Evolutionary conservation across 371 early-diverging fungal species (phyloP), one percentile per base, ranked within the genome.

Genomic region (Mucor ambiguus): DNA sequence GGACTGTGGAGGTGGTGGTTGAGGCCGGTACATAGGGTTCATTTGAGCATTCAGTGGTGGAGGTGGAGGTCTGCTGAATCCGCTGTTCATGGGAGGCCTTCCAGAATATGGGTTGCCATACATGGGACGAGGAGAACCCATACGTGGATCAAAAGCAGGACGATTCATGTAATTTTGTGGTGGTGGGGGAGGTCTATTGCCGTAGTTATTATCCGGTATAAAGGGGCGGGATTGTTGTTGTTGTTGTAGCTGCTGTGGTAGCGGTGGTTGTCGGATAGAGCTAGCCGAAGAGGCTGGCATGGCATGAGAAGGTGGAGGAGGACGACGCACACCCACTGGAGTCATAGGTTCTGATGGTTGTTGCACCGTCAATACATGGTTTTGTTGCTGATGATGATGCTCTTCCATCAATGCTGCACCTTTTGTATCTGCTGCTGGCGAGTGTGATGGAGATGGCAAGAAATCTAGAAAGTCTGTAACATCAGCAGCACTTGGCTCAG

Each of bases 401-500:
- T 63, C 46, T 58, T 73, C 74, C 78, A 78, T 78, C 8, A 67
- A 41, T 24, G 60, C 35, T 2, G 73, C 71, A 29, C 78, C 78
- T 33, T 43, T 48, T n/a, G 56, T 58, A 12, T 55, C 32, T 24
- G 62, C 32, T 29, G 62, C 68, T 35, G 81, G 81, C 18, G 82
- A 77, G 48, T 77, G 79, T 1, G 82, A 72, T 24, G 82, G 82
- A 4, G 82, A 81, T 18, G 82, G 82, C 26, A 81, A 59, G 59
- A 75, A 81, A 58, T 81, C 82, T n/a, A 81, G 61, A 61, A 81
- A 79, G 64, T 81, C 82, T 33, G 70, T 70, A 8, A 81, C 79
- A 67, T 81, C 82, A 28, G 82, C 82, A 46, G 82, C 82, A 74
- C 82, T 81, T 20, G 82, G 82, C 44, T 81, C 82, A 38, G 73